These are phyloP conservation scores for Pseudopyricularia javanii DNA, from an alignment of 2,329 filamentous ascomycete species.

Conservation along the genomic window DNA sequence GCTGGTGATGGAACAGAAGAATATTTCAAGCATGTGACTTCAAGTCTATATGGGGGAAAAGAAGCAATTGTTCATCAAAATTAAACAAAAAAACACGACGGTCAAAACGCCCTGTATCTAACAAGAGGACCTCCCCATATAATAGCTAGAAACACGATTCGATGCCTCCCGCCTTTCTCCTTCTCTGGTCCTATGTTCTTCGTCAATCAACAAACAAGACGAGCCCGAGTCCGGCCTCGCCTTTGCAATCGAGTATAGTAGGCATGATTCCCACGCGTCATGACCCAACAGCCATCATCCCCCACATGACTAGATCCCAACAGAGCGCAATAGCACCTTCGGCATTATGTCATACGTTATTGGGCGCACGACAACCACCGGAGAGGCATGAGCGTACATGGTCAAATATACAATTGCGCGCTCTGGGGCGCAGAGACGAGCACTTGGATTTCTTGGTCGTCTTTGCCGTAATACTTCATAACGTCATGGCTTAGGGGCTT, in stretches of 20 bases:
- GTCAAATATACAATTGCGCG: background rate
- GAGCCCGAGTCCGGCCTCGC: too few species aligned
- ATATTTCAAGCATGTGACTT: background rate
- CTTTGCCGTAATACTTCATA: background rate
- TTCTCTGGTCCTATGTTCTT: too few species aligned
- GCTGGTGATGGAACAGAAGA: constrained; percentile 6
- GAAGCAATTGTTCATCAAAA: too few species aligned
- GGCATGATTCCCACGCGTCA: too few species aligned
- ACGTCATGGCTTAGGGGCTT: constrained; percentile 22
- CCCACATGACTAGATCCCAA: background rate
- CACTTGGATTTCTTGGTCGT: background rate
- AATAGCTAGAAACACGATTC: too few species aligned
- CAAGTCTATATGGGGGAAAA: too few species aligned
- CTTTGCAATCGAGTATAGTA: too few species aligned
- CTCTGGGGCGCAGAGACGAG: background rate
- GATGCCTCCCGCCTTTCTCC: too few species aligned
- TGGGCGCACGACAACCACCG: background rate
- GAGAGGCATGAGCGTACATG: background rate
- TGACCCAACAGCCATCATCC: background rate
- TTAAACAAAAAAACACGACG: too few species aligned
- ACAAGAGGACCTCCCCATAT: too few species aligned
- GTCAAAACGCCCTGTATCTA: too few species aligned
- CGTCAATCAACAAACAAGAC: too few species aligned
- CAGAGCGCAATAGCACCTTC: background rate
- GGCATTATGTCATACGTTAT: background rate